A percentile compares a stretch with the other conserved stretches of the same genome.
phyloP scores from a whole-genome alignment of 768 basidiomycete species.

The Kwoniella heveanensis region DNA sequence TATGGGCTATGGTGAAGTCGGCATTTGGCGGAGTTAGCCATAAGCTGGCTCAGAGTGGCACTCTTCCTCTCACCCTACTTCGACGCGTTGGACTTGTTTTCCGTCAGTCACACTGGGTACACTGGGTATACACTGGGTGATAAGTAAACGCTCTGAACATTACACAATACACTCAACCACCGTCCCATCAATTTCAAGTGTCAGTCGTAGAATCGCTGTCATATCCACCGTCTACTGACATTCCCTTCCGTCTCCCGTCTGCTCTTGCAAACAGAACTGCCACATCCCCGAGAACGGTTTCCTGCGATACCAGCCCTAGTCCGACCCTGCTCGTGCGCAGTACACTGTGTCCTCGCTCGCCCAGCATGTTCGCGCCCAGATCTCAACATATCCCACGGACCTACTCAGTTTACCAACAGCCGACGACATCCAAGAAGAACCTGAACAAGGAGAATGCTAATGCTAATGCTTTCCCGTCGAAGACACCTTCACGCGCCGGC shows the following conservation, averaged over 20 bases:
- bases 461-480: conserved; percentile 34
- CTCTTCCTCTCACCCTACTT: not conserved
- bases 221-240: no score
- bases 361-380: conserved; percentile 42
- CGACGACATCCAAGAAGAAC: conserved; percentile 34
- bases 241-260: no score
- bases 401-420: conserved; percentile 19
- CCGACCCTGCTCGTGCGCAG: no score
- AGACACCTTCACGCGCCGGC: conserved; percentile 42
- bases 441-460: conserved; percentile 45
- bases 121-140: not conserved
- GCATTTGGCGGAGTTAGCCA: conserved; percentile 1
- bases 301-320: no score
- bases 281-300: no score
- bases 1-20: not conserved
- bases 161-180: not conserved
- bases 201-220: no score
- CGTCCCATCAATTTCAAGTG: no score
- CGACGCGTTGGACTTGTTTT: conserved; percentile 2
- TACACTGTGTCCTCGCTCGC: no score
- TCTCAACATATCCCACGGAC: conserved; percentile 31
- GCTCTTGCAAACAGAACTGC: no score
- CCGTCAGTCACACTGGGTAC: not conserved
- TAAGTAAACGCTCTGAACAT: conserved; percentile 1
- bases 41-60: not conserved